Evolutionary conservation across 75 land plant species (phyloP).

Genomic region (Adiantum capillusveneris): DNA sequence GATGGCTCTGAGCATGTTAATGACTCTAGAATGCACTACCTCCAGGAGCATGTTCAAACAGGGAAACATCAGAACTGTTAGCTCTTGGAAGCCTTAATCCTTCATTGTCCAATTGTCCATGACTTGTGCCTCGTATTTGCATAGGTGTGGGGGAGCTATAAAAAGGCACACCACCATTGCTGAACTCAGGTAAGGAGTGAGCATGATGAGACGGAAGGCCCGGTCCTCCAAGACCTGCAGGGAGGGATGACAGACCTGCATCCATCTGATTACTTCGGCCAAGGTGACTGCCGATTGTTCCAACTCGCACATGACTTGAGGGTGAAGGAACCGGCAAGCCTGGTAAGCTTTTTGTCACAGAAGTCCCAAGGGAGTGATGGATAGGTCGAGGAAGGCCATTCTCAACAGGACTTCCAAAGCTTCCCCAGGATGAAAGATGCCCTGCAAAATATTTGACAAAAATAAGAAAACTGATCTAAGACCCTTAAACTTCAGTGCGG

Average conservation of each 20-base stretch:
- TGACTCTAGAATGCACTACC: slow-evolving; percentile 5
- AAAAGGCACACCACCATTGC: slow-evolving; percentile 25
- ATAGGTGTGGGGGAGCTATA: slow-evolving; percentile 37
- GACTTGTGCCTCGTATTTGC: slow-evolving; percentile 13
- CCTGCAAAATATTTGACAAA: slow-evolving; percentile 2
- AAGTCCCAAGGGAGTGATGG: slow-evolving; percentile 49
- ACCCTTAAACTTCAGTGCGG: background rate
- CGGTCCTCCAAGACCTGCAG: slow-evolving; percentile 15
- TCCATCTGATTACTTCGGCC: slow-evolving; percentile 41
- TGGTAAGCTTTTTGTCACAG: slow-evolving; percentile 38
- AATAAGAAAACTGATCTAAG: background rate
- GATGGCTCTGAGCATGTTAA: background rate
- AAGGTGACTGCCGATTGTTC: slow-evolving; percentile 74
- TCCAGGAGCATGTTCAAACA: slow-evolving; percentile 20
- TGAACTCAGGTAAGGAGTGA: slow-evolving; percentile 61
- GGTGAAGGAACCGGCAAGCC: slow-evolving; percentile 64
- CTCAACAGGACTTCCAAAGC: slow-evolving; percentile 59
- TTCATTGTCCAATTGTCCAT: slow-evolving; percentile 18
- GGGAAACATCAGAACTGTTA: slow-evolving; percentile 9
- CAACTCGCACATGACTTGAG: slow-evolving; percentile 52
- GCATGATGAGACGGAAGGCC: slow-evolving; percentile 43
- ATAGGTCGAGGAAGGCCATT: slow-evolving; percentile 34
- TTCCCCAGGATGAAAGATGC: slow-evolving; percentile 41
- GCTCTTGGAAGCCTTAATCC: slow-evolving; percentile 10
- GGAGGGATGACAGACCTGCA: slow-evolving; percentile 24